Base-by-base conservation (phyloP, 2,329 filamentous ascomycete genomes). In the Ilyonectria robusta region DNA sequence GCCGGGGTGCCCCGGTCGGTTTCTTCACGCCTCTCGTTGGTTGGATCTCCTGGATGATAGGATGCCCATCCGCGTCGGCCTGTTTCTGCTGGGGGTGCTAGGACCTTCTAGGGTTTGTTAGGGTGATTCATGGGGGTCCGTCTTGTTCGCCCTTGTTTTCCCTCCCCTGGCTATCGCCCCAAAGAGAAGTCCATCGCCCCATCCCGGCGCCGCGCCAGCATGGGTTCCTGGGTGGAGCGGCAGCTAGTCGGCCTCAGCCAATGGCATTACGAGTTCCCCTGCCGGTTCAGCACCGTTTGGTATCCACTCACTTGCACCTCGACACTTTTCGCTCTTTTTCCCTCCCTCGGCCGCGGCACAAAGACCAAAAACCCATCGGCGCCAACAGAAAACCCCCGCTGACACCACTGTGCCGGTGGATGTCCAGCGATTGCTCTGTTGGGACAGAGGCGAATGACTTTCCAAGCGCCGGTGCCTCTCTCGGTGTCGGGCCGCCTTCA, bases 91-190 rank as follows among this genome's bases (percentile, higher is more conserved):
- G 53, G 59, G 59, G 59, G 44, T 56, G 44, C 51, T 13, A 58
- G 55, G 53, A 19, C 21, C 19, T 42, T 23, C 19, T 42, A 17
- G 53, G 33, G 33, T 40, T 15, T 26, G 71, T 44, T 57, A 33
- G 44, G 9, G 48, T n/a, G 29, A 35, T 51, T 33, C 29, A 10
- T 13, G 37, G 17, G 23, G 46, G 53, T 23, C 21, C 21, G 42
- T 47, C 59, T 55, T 67, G 57, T 33, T 40, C 44, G 33, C 56
- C 44, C 42, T 47, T 31, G 15, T 6, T n/a, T 6, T 40, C 37
- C 4, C 37, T 33, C 67, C 72, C 72, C 72, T 75, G 72, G 72
- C 67, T 72, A 72, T 65, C 54, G 48, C 65, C 31, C 58, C 55
- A 65, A 68, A 72, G 53, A 69, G 66, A 64, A 68, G 62, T 33